Percentiles rank a stretch among this genome's conserved stretches.
phyloP scores from a whole-genome alignment of 345 rosid genomes.

The Corchorus olitorius region DNA sequence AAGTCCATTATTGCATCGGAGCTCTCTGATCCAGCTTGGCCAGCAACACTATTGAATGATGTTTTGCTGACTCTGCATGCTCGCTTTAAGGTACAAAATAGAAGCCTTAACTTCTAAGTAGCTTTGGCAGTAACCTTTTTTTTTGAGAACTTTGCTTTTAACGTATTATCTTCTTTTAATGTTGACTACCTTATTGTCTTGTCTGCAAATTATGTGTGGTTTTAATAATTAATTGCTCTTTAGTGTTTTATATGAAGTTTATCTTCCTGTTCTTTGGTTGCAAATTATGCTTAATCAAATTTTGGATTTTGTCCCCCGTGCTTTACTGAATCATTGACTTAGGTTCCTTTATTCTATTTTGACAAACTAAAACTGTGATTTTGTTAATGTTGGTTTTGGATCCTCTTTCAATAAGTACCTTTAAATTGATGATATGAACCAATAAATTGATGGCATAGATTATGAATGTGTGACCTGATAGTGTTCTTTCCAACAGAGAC shows the following conservation, averaged over 20 bases:
- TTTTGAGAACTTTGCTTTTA: background rate
- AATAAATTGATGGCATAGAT: background rate
- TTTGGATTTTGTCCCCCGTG: too few species aligned
- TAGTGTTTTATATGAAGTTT: background rate
- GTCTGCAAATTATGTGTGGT: background rate
- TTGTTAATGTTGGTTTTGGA: too few species aligned
- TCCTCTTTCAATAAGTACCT: too few species aligned
- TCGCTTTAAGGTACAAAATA: constrained; percentile 83
- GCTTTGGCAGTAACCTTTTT: background rate
- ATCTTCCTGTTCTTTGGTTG: background rate
- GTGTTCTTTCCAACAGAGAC: background rate
- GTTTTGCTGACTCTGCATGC: constrained; percentile 97
- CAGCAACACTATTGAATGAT: constrained; percentile 90
- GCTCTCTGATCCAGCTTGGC: constrained; percentile 99
- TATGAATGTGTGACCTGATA: background rate
- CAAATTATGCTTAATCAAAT: background rate
- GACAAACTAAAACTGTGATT: too few species aligned
- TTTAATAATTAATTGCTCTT: background rate
- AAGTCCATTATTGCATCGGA: constrained; percentile 97
- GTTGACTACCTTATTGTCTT: background rate
- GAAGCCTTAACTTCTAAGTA: background rate
- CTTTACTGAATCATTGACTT: too few species aligned
- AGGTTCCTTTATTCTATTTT: too few species aligned
- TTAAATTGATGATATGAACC: background rate
- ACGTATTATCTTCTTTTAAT: background rate